Evolutionary conservation across 2,329 filamentous ascomycete species (phyloP), one percentile per base, ranked within the genome.

Genomic region (Trichoderma atroviride): DNA sequence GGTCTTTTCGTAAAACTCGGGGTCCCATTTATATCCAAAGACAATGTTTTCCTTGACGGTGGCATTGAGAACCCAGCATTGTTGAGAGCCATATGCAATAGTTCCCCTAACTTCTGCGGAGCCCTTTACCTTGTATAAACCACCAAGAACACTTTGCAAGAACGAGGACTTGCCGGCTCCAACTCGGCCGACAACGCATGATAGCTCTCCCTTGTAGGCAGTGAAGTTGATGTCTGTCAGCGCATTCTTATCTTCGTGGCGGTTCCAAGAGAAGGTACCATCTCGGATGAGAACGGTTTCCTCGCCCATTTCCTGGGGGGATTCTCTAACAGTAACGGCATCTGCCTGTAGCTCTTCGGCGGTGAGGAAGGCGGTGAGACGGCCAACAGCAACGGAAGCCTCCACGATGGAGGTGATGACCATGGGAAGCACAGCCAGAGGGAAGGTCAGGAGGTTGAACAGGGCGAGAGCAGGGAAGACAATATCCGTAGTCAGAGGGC

Each of bases 391-490:
- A 68, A 99, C 96, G n/a, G 89, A 92, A 13, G 96, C 94, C 80
- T 99, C 96, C 37, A 99, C 94, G 72, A 99, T 93, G 7, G 95
- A 91, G 0, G 94, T 97, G 74, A 99, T 98, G 47, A 99, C 94
- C 94, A 99, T 98, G 9, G 96, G 96, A 35, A 99, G 84, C 47
- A 99, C 91, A 2, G 96, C 92, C 66, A 99, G 87, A 1, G 96
- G 96, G 81, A 99, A 99, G 0, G 94, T 96, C 58, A 99, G 87
- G 33, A 99, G 85, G 78, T 99, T 99, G 87, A 99, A 99, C 29
- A 99, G 85, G 78, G 78, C 75, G n/a, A 88, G 79, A 7, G 95
- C 94, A 9, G 96, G 96, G 81, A 99, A 99, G 24, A 99, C 93
- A 73, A 99, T 96, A 0, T 97, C 94, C 0, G 94, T 97, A 2